Conservation (phyloP, 2,329 filamentous ascomycete species). For the Westerdykella ornata region DNA sequence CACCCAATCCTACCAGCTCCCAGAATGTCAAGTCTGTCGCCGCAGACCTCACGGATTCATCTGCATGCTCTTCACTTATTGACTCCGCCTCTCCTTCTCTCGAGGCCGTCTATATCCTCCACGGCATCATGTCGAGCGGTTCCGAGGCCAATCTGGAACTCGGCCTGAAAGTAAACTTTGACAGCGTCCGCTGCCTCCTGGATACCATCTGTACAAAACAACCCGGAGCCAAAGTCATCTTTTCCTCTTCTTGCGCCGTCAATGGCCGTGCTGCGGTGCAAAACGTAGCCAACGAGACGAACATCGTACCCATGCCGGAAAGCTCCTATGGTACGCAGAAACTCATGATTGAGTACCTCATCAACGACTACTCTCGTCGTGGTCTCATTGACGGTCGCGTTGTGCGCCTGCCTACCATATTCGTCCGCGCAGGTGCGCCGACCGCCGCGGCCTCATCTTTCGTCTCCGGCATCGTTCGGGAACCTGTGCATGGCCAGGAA, state of each 20-base stretch:
- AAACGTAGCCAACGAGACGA: conserved; percentile 30
- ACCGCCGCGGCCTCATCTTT: conserved; percentile 58
- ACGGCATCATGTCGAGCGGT: conserved; percentile 62
- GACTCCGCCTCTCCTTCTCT: conserved; percentile 15
- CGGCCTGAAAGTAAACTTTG: conserved; percentile 55
- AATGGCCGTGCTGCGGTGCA: conserved; percentile 53
- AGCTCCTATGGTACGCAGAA: conserved; percentile 59
- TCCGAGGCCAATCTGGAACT: conserved; percentile 57
- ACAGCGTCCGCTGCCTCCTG: conserved; percentile 51
- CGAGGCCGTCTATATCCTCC: conserved; percentile 50
- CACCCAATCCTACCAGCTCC: conserved; percentile 42
- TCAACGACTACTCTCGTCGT: conserved; percentile 58
- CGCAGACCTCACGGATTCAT: conserved; percentile 46
- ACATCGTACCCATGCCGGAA: conserved; percentile 53
- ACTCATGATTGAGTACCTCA: conserved; percentile 54
- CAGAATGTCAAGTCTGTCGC: conserved; percentile 47
- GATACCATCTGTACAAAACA: conserved; percentile 46
- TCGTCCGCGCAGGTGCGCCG: conserved; percentile 54
- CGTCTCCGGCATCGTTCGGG: conserved; percentile 57
- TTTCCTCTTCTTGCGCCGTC: conserved; percentile 57
- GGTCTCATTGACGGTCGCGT: conserved; percentile 53
- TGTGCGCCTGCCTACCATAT: conserved; percentile 56
- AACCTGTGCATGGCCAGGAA: conserved; percentile 52
- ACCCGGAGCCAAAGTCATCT: conserved; percentile 53
- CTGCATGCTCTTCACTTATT: conserved; percentile 21